Evolutionary conservation across 441 rosid species (phyloP).

Genomic region (Adansonia grandidieri): DNA sequence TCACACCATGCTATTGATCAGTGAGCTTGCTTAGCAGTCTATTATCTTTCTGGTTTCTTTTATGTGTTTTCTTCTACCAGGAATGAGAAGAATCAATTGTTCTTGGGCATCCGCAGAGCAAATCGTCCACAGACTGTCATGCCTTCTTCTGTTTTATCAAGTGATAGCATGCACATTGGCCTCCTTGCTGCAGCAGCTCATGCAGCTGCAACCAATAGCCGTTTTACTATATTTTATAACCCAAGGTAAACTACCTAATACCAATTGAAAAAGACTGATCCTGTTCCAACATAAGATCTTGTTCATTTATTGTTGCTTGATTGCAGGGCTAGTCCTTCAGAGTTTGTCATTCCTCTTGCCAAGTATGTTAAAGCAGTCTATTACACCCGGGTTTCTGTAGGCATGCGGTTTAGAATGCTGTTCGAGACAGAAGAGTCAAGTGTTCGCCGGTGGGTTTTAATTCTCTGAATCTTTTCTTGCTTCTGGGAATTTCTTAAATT

Average conservation of each 20-base stretch:
- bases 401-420: slow-evolving; percentile 81
- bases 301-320: slow-evolving; percentile 12
- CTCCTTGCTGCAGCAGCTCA: slow-evolving; percentile 85
- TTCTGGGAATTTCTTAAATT: slow-evolving; percentile 1
- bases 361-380: slow-evolving; percentile 69
- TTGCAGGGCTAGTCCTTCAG: slow-evolving; percentile 78
- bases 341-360: slow-evolving; percentile 70
- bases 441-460: slow-evolving; percentile 56
- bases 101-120: slow-evolving; percentile 71
- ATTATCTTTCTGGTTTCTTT: neutral
- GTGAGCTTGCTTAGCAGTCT: neutral
- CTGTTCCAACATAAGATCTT: slow-evolving; percentile 11
- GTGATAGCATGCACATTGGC: slow-evolving; percentile 83
- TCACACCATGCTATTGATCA: neutral
- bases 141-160: slow-evolving; percentile 77
- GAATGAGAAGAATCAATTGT: slow-evolving; percentile 73
- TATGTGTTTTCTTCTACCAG: slow-evolving; percentile 33
- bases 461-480: slow-evolving; percentile 15
- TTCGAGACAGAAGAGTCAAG: slow-evolving; percentile 85
- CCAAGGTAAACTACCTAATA: slow-evolving; percentile 50
- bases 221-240: slow-evolving; percentile 70
- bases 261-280: neutral
- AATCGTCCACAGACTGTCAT: slow-evolving; percentile 69
- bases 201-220: slow-evolving; percentile 75
- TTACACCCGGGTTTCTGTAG: slow-evolving; percentile 73